Base-by-base conservation (phyloP, 2,329 filamentous ascomycete genomes). In the Beauveria sp. region DNA sequence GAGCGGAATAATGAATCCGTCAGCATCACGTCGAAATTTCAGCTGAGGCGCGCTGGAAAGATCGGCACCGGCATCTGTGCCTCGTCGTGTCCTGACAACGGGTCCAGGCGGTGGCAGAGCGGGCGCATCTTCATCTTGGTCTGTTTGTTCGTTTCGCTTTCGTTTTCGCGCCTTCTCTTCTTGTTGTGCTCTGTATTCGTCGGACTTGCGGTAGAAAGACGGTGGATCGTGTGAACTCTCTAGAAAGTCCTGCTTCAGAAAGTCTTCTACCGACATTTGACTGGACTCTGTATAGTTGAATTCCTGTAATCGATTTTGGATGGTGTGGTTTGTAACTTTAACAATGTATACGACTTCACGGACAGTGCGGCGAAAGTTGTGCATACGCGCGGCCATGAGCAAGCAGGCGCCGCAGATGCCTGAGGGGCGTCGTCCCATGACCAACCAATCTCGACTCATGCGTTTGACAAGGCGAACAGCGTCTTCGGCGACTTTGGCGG, bases 401-500 rank as follows among this genome's bases (percentile, higher is more conserved):
- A 99, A 83, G 67, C 93, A 96, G 14, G 95, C 95, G 64, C 95
- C 95, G 73, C 93, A 97, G 60, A 98, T 88, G 66, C 95, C 95
- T 7, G 93, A 93, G 18, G 95, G 95, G 46, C 95, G 88, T 69
- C 95, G 89, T 68, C 95, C 95, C 72, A 93, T 91, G 52, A 93
- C 88, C 85, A 99, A 98, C 93, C 95, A 98, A 76, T 99, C 95
- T 60, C 91, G 83, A 66, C 91, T 93, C 95, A 99, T 98, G 64
- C 95, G 88, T 73, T 89, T 88, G 61, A 96, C 87, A 58, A 99
- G 88, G 60, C 89, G 87, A 61, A 93, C 87, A 7, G 95, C 95
- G 69, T 97, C 92, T 67, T 90, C 86, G 48, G 92, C 93, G 16
- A 99, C 92, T 67, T 89, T 89, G 71, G 89, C 88, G 18, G 89